A percentile compares a stretch with the other conserved stretches of the same genome.
These are phyloP conservation scores for Quercus dentata DNA, from an alignment of 306 rosid species.

Conservation along the genomic window DNA sequence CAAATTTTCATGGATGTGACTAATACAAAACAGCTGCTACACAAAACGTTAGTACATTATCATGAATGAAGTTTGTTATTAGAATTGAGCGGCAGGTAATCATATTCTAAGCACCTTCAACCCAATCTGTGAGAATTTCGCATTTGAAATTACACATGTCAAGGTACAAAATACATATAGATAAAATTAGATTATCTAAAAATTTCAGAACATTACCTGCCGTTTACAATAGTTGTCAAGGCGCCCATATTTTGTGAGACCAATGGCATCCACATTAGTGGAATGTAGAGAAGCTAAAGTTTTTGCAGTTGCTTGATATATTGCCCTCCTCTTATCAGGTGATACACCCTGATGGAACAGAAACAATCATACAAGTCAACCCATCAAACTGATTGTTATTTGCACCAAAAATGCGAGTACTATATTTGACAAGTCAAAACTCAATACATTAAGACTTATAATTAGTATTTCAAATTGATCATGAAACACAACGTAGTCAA, in stretches of 20 bases:
- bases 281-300: constrained; percentile 75
- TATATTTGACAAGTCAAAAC: no score
- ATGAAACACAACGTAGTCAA: not conserved
- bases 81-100: not conserved
- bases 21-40: not conserved
- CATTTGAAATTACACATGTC: not conserved
- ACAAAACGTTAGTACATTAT: not conserved
- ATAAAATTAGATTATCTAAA: not conserved
- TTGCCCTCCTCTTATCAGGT: constrained; percentile 59
- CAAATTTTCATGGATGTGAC: not conserved
- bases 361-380: constrained; percentile 20
- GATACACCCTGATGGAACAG: constrained; percentile 53
- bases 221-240: constrained; percentile 76
- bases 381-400: constrained; percentile 1
- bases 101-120: not conserved
- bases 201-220: constrained; percentile 47
- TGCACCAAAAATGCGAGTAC: not conserved
- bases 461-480: not conserved
- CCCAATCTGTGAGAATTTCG: not conserved
- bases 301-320: constrained; percentile 65
- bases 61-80: not conserved
- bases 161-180: not conserved
- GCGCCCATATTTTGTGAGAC: constrained; percentile 77
- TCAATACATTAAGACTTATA: no score
- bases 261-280: constrained; percentile 66